Conservation (phyloP, 257 asterid genomes). For the Echites panduratus region DNA sequence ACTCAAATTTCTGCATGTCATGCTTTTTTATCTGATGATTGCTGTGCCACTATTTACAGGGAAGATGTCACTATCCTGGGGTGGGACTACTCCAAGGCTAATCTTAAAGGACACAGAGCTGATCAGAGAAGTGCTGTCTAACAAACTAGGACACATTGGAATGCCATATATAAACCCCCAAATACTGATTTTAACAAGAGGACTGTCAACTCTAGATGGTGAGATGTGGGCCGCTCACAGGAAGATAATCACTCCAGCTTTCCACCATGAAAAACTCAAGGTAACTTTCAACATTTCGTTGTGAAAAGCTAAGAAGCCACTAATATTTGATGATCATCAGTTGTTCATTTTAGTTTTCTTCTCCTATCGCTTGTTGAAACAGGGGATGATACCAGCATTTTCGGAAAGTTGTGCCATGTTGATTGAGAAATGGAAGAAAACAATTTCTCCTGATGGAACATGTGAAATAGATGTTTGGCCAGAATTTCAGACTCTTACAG, state of each 20-base stretch:
- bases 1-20: not conserved
- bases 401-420: slow-evolving; percentile 20
- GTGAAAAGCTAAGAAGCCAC: not conserved
- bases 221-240: slow-evolving; percentile 46
- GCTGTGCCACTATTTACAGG: slow-evolving; percentile 16
- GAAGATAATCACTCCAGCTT: slow-evolving; percentile 45
- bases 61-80: slow-evolving; percentile 38
- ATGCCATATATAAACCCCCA: slow-evolving; percentile 35
- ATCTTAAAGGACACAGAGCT: slow-evolving; percentile 40
- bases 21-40: not conserved
- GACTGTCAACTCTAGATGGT: slow-evolving; percentile 39
- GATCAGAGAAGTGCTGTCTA: slow-evolving; percentile 40
- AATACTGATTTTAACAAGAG: slow-evolving; percentile 30
- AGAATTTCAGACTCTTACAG: slow-evolving; percentile 34
- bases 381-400: slow-evolving; percentile 43
- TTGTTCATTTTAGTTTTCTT: not conserved
- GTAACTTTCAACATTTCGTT: slow-evolving; percentile 12
- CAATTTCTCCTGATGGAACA: slow-evolving; percentile 18
- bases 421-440: slow-evolving; percentile 41
- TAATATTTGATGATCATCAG: too few species aligned
- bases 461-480: slow-evolving; percentile 48
- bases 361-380: not conserved
- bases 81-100: slow-evolving; percentile 40
- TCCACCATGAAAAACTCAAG: slow-evolving; percentile 48
- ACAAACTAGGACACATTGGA: slow-evolving; percentile 38